A percentile compares a stretch with the other conserved stretches of the same genome.
phyloP scores from a whole-genome alignment of 2,329 filamentous ascomycete species.

The Aspergillus sp. region DNA sequence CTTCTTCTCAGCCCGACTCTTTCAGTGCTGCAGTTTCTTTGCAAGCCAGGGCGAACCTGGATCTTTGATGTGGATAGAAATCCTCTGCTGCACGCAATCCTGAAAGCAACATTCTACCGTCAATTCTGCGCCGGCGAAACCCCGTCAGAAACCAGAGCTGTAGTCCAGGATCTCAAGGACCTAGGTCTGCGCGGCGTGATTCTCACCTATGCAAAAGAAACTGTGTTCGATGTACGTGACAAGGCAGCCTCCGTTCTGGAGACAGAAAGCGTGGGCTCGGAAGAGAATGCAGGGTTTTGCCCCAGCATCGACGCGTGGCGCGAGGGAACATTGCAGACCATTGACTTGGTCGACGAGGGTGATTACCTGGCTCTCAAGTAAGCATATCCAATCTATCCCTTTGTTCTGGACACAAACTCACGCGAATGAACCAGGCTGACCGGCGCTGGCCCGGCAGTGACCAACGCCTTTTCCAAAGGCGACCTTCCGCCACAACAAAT shows the following conservation, averaged over 20 bases:
- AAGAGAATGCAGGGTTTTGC: conserved; percentile 14
- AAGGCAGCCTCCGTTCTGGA: conserved; percentile 5
- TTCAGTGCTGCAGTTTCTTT: conserved; percentile 64
- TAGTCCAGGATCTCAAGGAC: conserved; percentile 63
- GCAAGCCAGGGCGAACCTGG: conserved; percentile 49
- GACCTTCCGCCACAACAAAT: conserved; percentile 64
- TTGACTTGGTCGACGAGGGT: conserved; percentile 48
- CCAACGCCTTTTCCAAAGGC: conserved; percentile 64
- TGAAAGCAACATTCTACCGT: conserved; percentile 69
- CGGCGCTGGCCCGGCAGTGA: conserved; percentile 71
- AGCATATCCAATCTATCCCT: neutral
- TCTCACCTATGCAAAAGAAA: conserved; percentile 78
- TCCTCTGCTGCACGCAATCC: conserved; percentile 64
- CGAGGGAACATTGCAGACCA: conserved; percentile 70
- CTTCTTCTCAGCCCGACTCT: conserved; percentile 43
- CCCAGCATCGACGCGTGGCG: conserved; percentile 59
- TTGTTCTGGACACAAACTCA: neutral
- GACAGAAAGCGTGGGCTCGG: no score
- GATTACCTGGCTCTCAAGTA: conserved; percentile 67
- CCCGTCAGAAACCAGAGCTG: conserved; percentile 62
- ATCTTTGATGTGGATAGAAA: conserved; percentile 74
- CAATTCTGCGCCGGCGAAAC: conserved; percentile 89
- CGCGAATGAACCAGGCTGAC: conserved; percentile 55
- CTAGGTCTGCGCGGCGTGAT: conserved; percentile 83
- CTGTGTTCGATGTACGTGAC: conserved; percentile 57